A percentile compares a stretch with the other conserved stretches of the same genome.
Evolutionary conservation across 495 filamentous ascomycete species (phyloP).

Genomic region (Aspergillus mulundensis): DNA sequence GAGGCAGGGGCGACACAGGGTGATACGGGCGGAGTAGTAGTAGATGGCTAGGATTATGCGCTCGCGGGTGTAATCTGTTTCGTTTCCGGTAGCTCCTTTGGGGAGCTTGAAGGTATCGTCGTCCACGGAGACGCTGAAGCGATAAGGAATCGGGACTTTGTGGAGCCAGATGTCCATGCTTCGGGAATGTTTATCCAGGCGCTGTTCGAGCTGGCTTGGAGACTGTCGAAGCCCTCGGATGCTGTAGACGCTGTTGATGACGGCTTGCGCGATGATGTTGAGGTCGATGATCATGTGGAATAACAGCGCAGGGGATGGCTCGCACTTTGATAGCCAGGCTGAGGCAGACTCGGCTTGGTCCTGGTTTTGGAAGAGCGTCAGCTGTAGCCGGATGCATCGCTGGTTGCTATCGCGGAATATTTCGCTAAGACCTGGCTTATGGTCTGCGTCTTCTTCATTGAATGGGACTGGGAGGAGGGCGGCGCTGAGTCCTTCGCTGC

Average conservation of each 20-base stretch:
- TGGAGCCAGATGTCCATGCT: constrained; percentile 50
- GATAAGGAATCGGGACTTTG: constrained; percentile 42
- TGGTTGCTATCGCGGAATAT: constrained; percentile 21
- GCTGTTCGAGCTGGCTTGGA: constrained; percentile 48
- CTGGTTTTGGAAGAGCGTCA: constrained; percentile 28
- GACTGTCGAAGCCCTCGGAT: constrained; percentile 46
- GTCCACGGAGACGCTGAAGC: constrained; percentile 33
- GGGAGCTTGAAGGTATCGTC: constrained; percentile 8
- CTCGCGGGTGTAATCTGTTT: constrained; percentile 18
- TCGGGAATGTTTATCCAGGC: constrained; percentile 40
- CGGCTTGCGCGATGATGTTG: constrained; percentile 46
- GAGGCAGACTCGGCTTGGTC: constrained; percentile 11
- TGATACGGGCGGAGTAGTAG: constrained; percentile 53
- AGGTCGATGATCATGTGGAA: constrained; percentile 47
- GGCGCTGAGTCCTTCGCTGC: constrained; percentile 50
- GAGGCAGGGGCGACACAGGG: constrained; percentile 59
- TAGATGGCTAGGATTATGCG: constrained; percentile 45
- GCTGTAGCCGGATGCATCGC: constrained; percentile 26
- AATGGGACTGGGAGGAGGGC: constrained; percentile 51
- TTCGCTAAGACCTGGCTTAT: constrained; percentile 14
- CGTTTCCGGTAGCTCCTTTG: neutral
- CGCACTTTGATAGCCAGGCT: constrained; percentile 25
- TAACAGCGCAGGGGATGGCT: constrained; percentile 38
- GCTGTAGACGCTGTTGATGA: constrained; percentile 53
- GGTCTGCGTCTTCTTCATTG: constrained; percentile 47